These are phyloP conservation scores for Ogataea hybrid DNA, from an alignment of 1,139 yeast species.

Conservation along the genomic window DNA sequence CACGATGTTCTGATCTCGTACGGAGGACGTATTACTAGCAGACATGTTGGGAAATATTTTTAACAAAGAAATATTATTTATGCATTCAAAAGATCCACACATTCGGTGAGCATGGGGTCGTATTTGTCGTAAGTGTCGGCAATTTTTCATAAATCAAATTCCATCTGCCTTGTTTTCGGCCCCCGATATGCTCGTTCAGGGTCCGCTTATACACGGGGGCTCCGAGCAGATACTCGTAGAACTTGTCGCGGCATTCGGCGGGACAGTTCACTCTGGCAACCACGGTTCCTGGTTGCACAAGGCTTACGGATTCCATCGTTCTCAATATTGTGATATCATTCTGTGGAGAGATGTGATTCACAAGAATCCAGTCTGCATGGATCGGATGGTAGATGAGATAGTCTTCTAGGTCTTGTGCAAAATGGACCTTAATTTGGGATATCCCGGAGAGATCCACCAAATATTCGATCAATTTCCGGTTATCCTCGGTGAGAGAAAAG, in stretches of 20 bases:
- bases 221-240: slow-evolving; percentile 17
- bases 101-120: slow-evolving; percentile 10
- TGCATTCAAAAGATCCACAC: slow-evolving; percentile 14
- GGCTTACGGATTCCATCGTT: slow-evolving; percentile 20
- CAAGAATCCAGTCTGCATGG: slow-evolving; percentile 19
- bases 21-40: not conserved
- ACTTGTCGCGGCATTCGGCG: slow-evolving; percentile 4
- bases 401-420: slow-evolving; percentile 5
- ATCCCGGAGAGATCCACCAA: slow-evolving; percentile 19
- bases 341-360: slow-evolving; percentile 16
- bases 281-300: slow-evolving; percentile 20
- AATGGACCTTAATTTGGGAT: slow-evolving; percentile 13
- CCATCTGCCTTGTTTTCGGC: slow-evolving; percentile 24
- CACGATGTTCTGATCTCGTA: slow-evolving; percentile 8
- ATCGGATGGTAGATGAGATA: slow-evolving; percentile 1
- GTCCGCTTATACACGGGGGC: slow-evolving; percentile 21
- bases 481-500: slow-evolving; percentile 5
- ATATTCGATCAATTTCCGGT: slow-evolving; percentile 12
- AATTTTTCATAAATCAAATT: slow-evolving; percentile 17
- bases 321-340: slow-evolving; percentile 18
- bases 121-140: not conserved
- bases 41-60: not conserved
- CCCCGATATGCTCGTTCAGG: slow-evolving; percentile 2
- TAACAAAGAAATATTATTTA: not conserved
- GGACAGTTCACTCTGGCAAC: slow-evolving; percentile 15